Base-by-base conservation (phyloP, 805 yeast genomes). In the Kuraishia ogatae region DNA sequence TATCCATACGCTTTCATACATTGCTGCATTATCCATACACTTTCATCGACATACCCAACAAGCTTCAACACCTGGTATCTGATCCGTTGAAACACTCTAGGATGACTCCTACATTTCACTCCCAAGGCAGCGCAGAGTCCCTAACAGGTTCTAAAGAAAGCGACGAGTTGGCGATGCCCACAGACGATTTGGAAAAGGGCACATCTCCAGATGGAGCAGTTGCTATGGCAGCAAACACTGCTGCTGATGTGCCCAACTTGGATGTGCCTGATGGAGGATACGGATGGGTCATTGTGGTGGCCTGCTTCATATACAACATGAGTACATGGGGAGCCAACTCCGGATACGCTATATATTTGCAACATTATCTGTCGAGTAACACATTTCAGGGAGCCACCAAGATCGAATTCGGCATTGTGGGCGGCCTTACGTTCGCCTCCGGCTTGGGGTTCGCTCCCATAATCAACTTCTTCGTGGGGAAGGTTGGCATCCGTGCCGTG, bases 281-380 rank as follows among this genome's bases (percentile, higher is more conserved):
- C 55, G 89, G 87, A 1, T 83, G 89, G 87, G 81, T 85, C 0
- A 73, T 84, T 21, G 77, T 80, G 15, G 57, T 78, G 17, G 80
- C 83, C 15, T 76, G 80, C 2, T 69, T 75, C 28, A 53, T 81
- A 2, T 69, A 82, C 48, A 81, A 82, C 65, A 78, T 82, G 59
- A 73, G 79, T 46, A 79, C 89, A 0, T 87, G 93, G 92, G 94
- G 94, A 17, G 78, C 86, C 59, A 85, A 85, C 59, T 71, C 82
- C 6, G 86, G 84, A 2, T 87, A 76, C 63, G 85, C 89, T 28
- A 77, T 87, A 4, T 84, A 82, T 59, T 69, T 86, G 24, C 75
- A 86, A 1, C 76, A 74, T 58, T 87, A 84, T 62, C 59, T 85
- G 23, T 75, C 78, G 49, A 64, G 77, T 53, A 66, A 78, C 50